Evolutionary conservation across 192 early-diverging fungal genomes (phyloP), one percentile per base, ranked within the genome.

Genomic region (Podila verticillata): DNA sequence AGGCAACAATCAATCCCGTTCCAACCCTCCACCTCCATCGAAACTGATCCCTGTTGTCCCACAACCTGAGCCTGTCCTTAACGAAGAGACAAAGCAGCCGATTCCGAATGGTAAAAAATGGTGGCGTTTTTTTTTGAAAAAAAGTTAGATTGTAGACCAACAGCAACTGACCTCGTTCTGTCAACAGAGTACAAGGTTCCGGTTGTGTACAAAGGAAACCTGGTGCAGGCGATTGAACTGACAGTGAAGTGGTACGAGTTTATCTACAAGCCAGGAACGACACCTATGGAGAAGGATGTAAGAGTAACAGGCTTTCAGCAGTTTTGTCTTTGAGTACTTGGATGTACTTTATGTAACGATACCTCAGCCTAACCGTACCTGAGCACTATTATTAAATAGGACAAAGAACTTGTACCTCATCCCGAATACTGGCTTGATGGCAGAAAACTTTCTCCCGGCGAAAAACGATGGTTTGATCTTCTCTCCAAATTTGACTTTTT

Each of bases 281-380:
- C 66, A 24, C 66, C 66, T 32, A 5, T 68, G 66, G 57, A 59
- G 57, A 68, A 48, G 29, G 66, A 68, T 68, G 66, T 68, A 68
- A 60, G 57, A 26, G 7, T 48, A 47, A 54, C 19, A 54, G 34
- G 26, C 62, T 12, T 1, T 65, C 54, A 36, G 20, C 54, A 26
- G 22, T 22, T n/a, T n/a, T n/a, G 12, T 36, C 31, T 66, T 35
- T 8, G 7, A 49, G 0, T 30, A 20, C 5, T 1, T 28, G 26
- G 19, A 65, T 65, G 4, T 65, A 65, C 63, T 29, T 65, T 8
- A 63, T 34, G 3, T 34, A 26, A 47, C 0, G 32, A 35, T 36
- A 63, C 48, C 47, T 64, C 44, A 65, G 30, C 34, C 48, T 65
- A 35, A 65, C 65, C 1, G 5, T 57, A 47, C 28, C 65, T 22